Evolutionary conservation across 2,329 filamentous ascomycete genomes (phyloP).

Genomic region (Fusarium duplospermum): DNA sequence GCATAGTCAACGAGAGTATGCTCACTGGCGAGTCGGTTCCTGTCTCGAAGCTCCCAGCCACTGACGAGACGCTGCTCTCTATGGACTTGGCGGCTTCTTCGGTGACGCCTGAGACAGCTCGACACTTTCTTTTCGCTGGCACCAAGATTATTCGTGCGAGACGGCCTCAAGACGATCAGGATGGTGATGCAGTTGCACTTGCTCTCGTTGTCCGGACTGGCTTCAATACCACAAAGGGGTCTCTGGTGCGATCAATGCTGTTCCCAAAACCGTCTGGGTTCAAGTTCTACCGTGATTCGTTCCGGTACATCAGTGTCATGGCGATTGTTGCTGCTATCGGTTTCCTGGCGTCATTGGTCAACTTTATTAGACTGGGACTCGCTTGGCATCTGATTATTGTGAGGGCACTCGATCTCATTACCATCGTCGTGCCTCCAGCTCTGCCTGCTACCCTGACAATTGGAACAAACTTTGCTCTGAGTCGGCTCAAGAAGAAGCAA

Average conservation of each 20-base stretch:
- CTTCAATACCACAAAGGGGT: slow-evolving; percentile 97
- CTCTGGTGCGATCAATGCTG: slow-evolving; percentile 95
- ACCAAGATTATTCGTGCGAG: slow-evolving; percentile 95
- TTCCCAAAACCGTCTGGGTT: slow-evolving; percentile 98
- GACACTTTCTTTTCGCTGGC: slow-evolving; percentile 92
- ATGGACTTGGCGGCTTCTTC: slow-evolving; percentile 85
- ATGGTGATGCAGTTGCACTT: slow-evolving; percentile 89
- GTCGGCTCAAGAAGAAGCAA: slow-evolving; percentile 84
- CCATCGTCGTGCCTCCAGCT: slow-evolving; percentile 95
- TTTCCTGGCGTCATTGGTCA: slow-evolving; percentile 90
- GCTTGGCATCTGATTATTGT: slow-evolving; percentile 93
- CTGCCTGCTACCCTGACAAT: slow-evolving; percentile 95
- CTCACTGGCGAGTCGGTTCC: slow-evolving; percentile 97
- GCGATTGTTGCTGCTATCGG: slow-evolving; percentile 84
- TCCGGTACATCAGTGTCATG: slow-evolving; percentile 98
- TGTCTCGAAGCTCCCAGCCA: slow-evolving; percentile 90
- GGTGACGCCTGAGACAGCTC: slow-evolving; percentile 83
- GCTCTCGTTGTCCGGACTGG: slow-evolving; percentile 94
- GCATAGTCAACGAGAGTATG: slow-evolving; percentile 99
- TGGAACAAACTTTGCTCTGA: slow-evolving; percentile 93
- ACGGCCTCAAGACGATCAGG: slow-evolving; percentile 85
- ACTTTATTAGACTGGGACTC: slow-evolving; percentile 87
- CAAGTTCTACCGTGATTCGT: slow-evolving; percentile 98
- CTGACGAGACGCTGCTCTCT: slow-evolving; percentile 78
- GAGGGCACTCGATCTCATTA: slow-evolving; percentile 92